A percentile compares a stretch with the other conserved stretches of the same genome.
These are phyloP conservation scores for Didymella segeticola DNA, from an alignment of 2,329 filamentous ascomycete genomes.

Conservation along the genomic window DNA sequence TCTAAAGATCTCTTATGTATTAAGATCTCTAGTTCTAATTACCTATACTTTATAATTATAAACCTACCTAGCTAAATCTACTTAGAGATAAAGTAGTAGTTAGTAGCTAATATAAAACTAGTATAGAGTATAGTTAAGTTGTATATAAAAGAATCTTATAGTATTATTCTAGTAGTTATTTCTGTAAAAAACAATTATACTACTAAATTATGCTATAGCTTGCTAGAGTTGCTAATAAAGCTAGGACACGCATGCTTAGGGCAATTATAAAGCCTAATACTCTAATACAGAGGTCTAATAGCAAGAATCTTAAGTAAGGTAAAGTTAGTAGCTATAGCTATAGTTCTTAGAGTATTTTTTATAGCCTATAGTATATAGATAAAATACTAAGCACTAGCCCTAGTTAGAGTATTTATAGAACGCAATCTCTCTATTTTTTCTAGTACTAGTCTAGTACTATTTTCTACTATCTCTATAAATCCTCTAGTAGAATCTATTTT, in stretches of 20 bases:
- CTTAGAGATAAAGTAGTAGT: conserved; percentile 53
- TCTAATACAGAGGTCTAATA: conserved; percentile 34
- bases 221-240: conserved; percentile 3
- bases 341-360: neutral
- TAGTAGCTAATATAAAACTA: conserved; percentile 52
- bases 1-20: conserved; percentile 35
- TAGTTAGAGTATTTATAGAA: neutral
- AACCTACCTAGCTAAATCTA: conserved; percentile 63
- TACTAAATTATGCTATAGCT: conserved; percentile 47
- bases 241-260: neutral
- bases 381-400: neutral
- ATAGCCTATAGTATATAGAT: neutral
- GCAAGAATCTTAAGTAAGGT: conserved; percentile 12
- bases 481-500: neutral
- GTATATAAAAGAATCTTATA: conserved; percentile 52
- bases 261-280: conserved; percentile 51
- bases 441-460: neutral
- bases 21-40: conserved; percentile 38
- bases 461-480: neutral
- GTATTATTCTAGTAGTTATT: conserved; percentile 57
- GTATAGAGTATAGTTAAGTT: conserved; percentile 55
- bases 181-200: conserved; percentile 51
- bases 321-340: neutral
- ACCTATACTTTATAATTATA: conserved; percentile 59
- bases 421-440: neutral